These are phyloP conservation scores for Cercophora scortea DNA, from an alignment of 495 filamentous ascomycete species.

Conservation along the genomic window DNA sequence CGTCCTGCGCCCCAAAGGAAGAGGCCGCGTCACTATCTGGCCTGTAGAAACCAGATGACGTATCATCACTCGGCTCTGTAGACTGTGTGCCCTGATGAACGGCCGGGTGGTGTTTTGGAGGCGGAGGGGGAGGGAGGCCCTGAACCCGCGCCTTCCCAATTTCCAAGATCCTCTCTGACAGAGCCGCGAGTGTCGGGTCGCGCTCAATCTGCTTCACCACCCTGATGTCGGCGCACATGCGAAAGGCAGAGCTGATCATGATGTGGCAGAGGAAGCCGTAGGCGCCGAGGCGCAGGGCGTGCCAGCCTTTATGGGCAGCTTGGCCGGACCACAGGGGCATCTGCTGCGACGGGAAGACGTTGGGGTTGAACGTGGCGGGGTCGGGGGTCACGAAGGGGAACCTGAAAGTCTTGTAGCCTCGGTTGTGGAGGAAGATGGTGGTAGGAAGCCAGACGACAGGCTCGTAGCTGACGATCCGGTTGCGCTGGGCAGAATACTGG, in stretches of 20 bases:
- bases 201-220: neutral
- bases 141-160: no score
- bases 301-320: neutral
- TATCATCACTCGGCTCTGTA: no score
- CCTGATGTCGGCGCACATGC: neutral
- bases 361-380: constrained; percentile 6
- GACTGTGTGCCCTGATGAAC: neutral
- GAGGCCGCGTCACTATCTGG: no score
- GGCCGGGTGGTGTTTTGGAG: neutral
- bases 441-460: neutral
- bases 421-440: neutral
- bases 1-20: no score
- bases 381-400: constrained; percentile 19
- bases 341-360: constrained; percentile 4
- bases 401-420: constrained; percentile 10
- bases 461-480: neutral
- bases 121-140: no score
- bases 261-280: neutral
- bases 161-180: no score
- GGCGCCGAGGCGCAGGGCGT: neutral
- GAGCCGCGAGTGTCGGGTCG: neutral
- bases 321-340: neutral
- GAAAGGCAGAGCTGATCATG: neutral
- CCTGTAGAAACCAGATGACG: no score
- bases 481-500: neutral